phyloP scores from a whole-genome alignment of 805 yeast genomes.

The Metschnikowia lunata region DNA sequence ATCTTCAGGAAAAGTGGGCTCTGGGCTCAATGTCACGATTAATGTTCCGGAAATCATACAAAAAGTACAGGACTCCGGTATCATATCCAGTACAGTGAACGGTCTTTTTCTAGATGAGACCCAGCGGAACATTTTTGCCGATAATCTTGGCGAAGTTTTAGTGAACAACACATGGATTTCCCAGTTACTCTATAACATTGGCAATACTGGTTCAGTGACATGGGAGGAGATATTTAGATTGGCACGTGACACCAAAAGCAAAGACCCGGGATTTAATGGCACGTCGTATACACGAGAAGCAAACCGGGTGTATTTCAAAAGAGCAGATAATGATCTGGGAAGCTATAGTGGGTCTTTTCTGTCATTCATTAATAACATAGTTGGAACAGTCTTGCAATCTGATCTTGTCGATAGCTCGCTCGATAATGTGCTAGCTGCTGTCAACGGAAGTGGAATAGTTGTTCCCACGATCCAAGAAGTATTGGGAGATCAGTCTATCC shows the following conservation, averaged over 20 bases:
- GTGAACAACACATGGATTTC: slow-evolving; percentile 29
- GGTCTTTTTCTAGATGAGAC: slow-evolving; percentile 28
- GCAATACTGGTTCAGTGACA: slow-evolving; percentile 28
- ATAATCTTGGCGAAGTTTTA: slow-evolving; percentile 24
- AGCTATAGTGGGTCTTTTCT: slow-evolving; percentile 29
- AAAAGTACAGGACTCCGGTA: slow-evolving; percentile 23
- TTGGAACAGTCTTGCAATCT: slow-evolving; percentile 22
- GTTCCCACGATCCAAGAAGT: slow-evolving; percentile 25
- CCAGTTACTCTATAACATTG: slow-evolving; percentile 27
- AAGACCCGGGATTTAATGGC: slow-evolving; percentile 23
- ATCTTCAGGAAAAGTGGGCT: slow-evolving; percentile 10
- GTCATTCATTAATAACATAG: slow-evolving; percentile 28
- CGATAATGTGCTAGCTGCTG: slow-evolving; percentile 24
- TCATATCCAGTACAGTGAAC: slow-evolving; percentile 23
- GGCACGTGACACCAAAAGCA: slow-evolving; percentile 25
- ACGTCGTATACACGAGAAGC: slow-evolving; percentile 5
- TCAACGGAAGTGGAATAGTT: slow-evolving; percentile 29
- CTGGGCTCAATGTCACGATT: slow-evolving; percentile 19
- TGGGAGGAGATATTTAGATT: slow-evolving; percentile 28
- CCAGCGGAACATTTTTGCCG: slow-evolving; percentile 25
- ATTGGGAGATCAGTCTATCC: slow-evolving; percentile 19
- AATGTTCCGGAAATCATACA: slow-evolving; percentile 23
- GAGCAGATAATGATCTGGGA: slow-evolving; percentile 8
- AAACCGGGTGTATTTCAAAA: not conserved
- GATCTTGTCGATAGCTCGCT: slow-evolving; percentile 20